A percentile compares a stretch with the other conserved stretches of the same genome.
phyloP scores from a whole-genome alignment of 495 filamentous ascomycete genomes.

The Penicillium manginii region DNA sequence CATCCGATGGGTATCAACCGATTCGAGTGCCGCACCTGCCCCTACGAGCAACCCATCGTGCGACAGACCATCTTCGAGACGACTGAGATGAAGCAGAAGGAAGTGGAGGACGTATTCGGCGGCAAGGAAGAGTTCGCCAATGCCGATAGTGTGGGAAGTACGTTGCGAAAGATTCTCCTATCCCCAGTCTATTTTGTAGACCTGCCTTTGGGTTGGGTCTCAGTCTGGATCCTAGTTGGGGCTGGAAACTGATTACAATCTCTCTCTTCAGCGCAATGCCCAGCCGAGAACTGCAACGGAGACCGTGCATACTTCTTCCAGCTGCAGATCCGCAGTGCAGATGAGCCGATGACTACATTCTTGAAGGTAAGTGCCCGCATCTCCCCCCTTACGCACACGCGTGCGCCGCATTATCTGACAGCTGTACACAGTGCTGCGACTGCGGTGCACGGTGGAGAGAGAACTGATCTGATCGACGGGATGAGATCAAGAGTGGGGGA shows the following conservation, averaged over 20 bases:
- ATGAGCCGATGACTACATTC: constrained; percentile 98
- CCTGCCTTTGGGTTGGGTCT: not conserved
- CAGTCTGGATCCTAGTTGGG: not conserved
- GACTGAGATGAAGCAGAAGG: constrained; percentile 71
- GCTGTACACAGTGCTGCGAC: constrained; percentile 46
- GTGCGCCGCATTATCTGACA: constrained; percentile 34
- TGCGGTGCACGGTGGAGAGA: constrained; percentile 53
- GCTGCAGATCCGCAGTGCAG: constrained; percentile 96
- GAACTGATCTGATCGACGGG: constrained; percentile 22
- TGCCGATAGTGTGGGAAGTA: constrained; percentile 75
- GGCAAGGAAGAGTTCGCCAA: constrained; percentile 87
- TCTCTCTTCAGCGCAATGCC: constrained; percentile 67
- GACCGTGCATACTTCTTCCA: constrained; percentile 88
- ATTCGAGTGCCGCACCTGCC: constrained; percentile 92
- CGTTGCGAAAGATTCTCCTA: constrained; percentile 20
- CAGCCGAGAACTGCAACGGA: constrained; percentile 72
- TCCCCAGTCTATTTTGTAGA: not conserved
- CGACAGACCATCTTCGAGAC: constrained; percentile 73
- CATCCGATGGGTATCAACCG: constrained; percentile 63
- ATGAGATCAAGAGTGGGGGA: not conserved
- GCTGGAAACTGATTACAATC: constrained; percentile 13
- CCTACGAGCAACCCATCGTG: constrained; percentile 78
- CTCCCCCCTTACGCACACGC: constrained; percentile 24
- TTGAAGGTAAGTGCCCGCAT: constrained; percentile 66
- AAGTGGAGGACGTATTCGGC: constrained; percentile 90